Percentiles rank a stretch among this genome's conserved stretches.
phyloP scores from a whole-genome alignment of 202 grass and related monocot genomes.

The Panicum virgatum region DNA sequence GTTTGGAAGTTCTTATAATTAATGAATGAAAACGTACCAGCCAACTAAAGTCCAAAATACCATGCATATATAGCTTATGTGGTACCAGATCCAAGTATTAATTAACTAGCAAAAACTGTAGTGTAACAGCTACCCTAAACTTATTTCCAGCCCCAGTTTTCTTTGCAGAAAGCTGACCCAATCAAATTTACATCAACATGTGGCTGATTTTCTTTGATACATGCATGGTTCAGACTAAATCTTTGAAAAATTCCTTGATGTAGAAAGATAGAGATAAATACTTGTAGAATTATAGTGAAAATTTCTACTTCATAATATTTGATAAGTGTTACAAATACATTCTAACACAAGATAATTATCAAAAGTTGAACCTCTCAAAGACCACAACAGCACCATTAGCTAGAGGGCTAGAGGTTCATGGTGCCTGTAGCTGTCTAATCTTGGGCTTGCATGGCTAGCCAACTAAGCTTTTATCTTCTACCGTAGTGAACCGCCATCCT shows the following conservation, averaged over 20 bases:
- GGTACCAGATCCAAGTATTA: conserved; percentile 2
- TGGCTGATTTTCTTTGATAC: not conserved
- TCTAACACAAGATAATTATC: too few species aligned
- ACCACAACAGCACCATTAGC: too few species aligned
- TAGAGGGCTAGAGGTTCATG: too few species aligned
- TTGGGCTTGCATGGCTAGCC: too few species aligned
- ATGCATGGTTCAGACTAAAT: not conserved
- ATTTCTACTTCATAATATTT: too few species aligned
- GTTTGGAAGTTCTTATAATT: not conserved
- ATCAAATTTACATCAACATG: not conserved
- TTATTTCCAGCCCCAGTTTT: not conserved
- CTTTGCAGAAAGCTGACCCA: not conserved
- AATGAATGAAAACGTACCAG: not conserved
- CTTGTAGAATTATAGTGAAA: too few species aligned
- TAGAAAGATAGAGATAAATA: not conserved
- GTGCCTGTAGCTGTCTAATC: too few species aligned
- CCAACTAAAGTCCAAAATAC: conserved; percentile 1
- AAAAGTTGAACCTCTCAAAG: too few species aligned
- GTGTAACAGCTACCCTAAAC: not conserved
- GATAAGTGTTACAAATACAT: too few species aligned
- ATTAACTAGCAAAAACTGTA: not conserved
- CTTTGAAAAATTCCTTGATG: not conserved
- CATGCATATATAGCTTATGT: not conserved
- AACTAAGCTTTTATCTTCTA: too few species aligned
- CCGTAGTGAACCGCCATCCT: too few species aligned